These are phyloP conservation scores for Penicillium sp. DNA, from an alignment of 2,329 filamentous ascomycete genomes.

Conservation along the genomic window DNA sequence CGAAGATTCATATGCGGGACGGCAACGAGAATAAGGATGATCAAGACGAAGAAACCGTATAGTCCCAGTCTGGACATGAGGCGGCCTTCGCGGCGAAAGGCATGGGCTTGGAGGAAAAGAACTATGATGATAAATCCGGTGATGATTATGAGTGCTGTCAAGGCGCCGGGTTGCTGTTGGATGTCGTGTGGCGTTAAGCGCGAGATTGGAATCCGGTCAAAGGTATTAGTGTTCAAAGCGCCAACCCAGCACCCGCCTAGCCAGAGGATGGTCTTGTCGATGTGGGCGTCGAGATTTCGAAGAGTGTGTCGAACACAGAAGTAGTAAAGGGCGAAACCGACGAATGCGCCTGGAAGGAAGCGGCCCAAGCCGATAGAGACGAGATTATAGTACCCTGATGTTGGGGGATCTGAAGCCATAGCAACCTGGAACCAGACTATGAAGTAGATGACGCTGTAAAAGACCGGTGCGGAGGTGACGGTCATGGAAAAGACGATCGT, in stretches of 20 bases:
- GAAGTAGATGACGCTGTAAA: constrained; percentile 57
- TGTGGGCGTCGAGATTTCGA: constrained; percentile 53
- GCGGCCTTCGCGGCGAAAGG: constrained; percentile 59
- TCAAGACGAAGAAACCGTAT: constrained; percentile 46
- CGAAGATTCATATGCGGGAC: constrained; percentile 59
- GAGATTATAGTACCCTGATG: constrained; percentile 55
- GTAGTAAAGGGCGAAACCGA: constrained; percentile 57
- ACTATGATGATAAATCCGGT: constrained; percentile 53
- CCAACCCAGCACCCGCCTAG: constrained; percentile 62
- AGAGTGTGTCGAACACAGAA: constrained; percentile 55
- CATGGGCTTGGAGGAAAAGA: constrained; percentile 57
- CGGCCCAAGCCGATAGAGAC: constrained; percentile 57
- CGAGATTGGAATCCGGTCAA: constrained; percentile 63
- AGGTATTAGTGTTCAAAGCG: constrained; percentile 63
- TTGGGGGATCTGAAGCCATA: constrained; percentile 60
- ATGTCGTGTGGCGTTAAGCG: constrained; percentile 63
- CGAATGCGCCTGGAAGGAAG: constrained; percentile 61
- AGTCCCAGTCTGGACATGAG: constrained; percentile 47
- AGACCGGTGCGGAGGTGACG: constrained; percentile 56
- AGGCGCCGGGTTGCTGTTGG: constrained; percentile 60
- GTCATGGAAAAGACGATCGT: constrained; percentile 58
- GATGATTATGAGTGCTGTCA: constrained; percentile 57
- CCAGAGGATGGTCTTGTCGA: constrained; percentile 64
- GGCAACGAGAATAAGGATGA: constrained; percentile 51
- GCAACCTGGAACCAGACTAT: constrained; percentile 62